phyloP scores from a whole-genome alignment of 768 basidiomycete genomes.

The Mycena haematopus region DNA sequence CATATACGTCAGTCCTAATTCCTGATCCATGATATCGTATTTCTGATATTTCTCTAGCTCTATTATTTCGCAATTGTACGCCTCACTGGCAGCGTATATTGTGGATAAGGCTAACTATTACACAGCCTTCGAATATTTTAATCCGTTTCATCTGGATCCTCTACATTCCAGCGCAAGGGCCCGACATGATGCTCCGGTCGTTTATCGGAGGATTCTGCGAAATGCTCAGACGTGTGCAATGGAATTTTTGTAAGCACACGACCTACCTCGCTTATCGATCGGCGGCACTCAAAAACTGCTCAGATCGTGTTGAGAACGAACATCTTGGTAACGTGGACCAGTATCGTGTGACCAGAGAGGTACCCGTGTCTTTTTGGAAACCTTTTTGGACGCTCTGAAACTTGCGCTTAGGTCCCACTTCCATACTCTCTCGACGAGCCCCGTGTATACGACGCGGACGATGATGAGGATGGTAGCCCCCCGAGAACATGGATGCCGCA shows the following conservation, averaged over 20 bases:
- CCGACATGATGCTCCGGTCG: conserved; percentile 57
- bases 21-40: neutral
- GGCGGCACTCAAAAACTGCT: neutral
- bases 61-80: conserved; percentile 83
- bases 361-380: conserved; percentile 34
- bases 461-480: conserved; percentile 9
- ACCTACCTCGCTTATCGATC: conserved; percentile 10
- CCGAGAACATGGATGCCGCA: conserved; percentile 15
- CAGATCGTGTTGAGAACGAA: conserved; percentile 88
- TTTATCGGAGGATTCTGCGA: conserved; percentile 79
- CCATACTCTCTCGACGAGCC: conserved; percentile 24
- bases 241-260: conserved; percentile 83
- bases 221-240: conserved; percentile 81
- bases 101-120: neutral
- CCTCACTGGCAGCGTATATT: conserved; percentile 7
- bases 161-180: conserved; percentile 65
- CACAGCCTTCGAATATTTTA: conserved; percentile 71
- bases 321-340: conserved; percentile 88
- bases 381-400: neutral
- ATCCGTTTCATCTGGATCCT: conserved; percentile 86
- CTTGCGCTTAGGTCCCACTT: conserved; percentile 14
- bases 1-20: conserved; percentile 52
- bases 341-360: conserved; percentile 88
- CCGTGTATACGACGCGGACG: conserved; percentile 21
- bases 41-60: conserved; percentile 44